These are phyloP conservation scores for Hortiboletus flavorubellus DNA, from an alignment of 768 basidiomycete genomes.

Conservation along the genomic window DNA sequence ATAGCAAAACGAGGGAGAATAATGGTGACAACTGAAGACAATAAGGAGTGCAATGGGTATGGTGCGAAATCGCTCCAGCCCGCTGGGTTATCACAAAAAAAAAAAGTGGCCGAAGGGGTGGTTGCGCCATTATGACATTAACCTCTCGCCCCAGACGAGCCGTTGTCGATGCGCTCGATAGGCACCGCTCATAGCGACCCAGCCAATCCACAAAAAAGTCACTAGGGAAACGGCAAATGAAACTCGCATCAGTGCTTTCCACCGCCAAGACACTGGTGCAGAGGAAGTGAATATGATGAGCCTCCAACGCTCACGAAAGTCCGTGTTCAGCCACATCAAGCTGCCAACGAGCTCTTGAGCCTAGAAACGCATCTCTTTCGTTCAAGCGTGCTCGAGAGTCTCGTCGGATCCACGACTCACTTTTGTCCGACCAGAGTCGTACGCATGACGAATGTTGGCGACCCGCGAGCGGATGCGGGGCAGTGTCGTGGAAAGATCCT, in stretches of 20 bases:
- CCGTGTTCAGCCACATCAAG: constrained; percentile 74
- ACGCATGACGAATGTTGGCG: constrained; percentile 57
- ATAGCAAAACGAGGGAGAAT: background rate
- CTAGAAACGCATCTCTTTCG: constrained; percentile 32
- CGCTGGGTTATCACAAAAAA: background rate
- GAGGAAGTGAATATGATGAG: constrained; percentile 68
- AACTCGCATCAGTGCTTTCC: constrained; percentile 61
- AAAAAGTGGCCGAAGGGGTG: background rate
- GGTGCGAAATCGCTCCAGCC: background rate
- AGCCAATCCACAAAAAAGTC: constrained; percentile 55
- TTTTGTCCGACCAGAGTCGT: constrained; percentile 69
- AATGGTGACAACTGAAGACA: background rate
- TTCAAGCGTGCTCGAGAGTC: background rate
- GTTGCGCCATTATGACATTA: constrained; percentile 53
- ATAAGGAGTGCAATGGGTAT: background rate
- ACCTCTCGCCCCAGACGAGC: constrained; percentile 74
- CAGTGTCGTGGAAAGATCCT: constrained; percentile 53
- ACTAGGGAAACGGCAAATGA: constrained; percentile 57
- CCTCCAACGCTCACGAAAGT: constrained; percentile 74
- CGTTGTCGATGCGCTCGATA: constrained; percentile 72
- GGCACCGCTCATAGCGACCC: constrained; percentile 61
- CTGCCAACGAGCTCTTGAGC: constrained; percentile 62
- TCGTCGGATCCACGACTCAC: constrained; percentile 32
- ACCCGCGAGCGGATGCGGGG: constrained; percentile 63
- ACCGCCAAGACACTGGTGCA: constrained; percentile 69